A percentile compares a stretch with the other conserved stretches of the same genome.
Evolutionary conservation across 2,329 filamentous ascomycete genomes (phyloP).

Genomic region (Leptographium galeiforme): DNA sequence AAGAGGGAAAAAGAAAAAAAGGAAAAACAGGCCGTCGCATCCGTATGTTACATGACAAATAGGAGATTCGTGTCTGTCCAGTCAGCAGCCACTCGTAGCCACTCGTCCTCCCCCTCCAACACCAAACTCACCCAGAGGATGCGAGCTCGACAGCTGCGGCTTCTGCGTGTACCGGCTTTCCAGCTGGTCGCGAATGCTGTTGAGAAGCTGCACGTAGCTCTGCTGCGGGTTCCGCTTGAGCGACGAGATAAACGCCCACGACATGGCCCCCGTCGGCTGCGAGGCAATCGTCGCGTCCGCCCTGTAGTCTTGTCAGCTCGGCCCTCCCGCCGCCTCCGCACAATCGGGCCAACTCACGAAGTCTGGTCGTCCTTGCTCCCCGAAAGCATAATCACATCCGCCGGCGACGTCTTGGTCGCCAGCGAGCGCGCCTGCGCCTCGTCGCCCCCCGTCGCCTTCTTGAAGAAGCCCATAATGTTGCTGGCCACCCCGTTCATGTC

Average conservation of each 20-base stretch:
- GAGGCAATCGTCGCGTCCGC: slow-evolving; percentile 85
- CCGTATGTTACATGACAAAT: slow-evolving; percentile 41
- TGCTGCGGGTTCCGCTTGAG: slow-evolving; percentile 96
- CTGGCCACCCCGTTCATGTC: slow-evolving; percentile 74
- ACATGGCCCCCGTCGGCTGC: slow-evolving; percentile 94
- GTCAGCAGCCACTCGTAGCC: slow-evolving; percentile 10
- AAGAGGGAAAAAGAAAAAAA: background rate
- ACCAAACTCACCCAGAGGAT: slow-evolving; percentile 66
- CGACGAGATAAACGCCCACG: slow-evolving; percentile 86
- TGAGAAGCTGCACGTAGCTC: slow-evolving; percentile 92
- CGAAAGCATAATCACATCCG: slow-evolving; percentile 95
- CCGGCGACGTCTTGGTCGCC: slow-evolving; percentile 82
- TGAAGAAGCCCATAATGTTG: slow-evolving; percentile 71
- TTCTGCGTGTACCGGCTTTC: slow-evolving; percentile 82
- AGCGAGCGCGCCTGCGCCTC: slow-evolving; percentile 70
- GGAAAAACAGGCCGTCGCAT: background rate
- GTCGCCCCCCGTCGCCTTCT: slow-evolving; percentile 72
- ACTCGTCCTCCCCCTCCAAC: slow-evolving; percentile 1
- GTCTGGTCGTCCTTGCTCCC: slow-evolving; percentile 96
- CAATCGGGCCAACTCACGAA: slow-evolving; percentile 45
- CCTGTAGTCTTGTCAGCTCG: slow-evolving; percentile 27
- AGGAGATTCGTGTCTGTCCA: slow-evolving; percentile 44
- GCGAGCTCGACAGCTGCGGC: slow-evolving; percentile 92
- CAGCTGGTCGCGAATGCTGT: slow-evolving; percentile 90
- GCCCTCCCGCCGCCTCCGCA: background rate